phyloP scores from a whole-genome alignment of 129 eudicot genomes.

The Artemisia annua region DNA sequence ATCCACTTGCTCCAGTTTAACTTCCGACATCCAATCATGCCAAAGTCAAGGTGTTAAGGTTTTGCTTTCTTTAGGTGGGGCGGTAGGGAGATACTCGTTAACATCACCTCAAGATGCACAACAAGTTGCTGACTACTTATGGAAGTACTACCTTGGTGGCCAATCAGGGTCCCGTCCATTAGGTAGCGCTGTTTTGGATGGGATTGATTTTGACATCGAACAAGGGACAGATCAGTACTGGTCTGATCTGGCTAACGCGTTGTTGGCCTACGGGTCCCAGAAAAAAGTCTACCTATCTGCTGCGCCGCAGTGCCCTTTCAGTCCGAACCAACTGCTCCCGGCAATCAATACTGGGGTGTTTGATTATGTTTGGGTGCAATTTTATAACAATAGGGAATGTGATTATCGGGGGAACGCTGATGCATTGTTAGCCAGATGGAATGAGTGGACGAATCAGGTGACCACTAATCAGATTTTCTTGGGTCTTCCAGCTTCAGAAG shows the following conservation, averaged over 20 bases:
- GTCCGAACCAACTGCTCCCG: conserved; percentile 33
- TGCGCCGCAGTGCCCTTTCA: conserved; percentile 76
- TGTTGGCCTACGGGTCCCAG: conserved; percentile 30
- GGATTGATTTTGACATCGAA: conserved; percentile 75
- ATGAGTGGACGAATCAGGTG: conserved; percentile 44
- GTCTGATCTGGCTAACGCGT: conserved; percentile 50
- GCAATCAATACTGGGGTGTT: conserved; percentile 50
- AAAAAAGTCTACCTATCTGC: conserved; percentile 64
- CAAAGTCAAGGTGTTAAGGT: conserved; percentile 57
- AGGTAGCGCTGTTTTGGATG: conserved; percentile 65
- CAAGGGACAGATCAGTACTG: conserved; percentile 36
- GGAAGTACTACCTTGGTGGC: conserved; percentile 61
- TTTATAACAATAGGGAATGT: conserved; percentile 60
- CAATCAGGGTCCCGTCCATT: conserved; percentile 50
- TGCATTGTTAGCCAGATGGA: conserved; percentile 55
- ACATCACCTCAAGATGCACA: conserved; percentile 61
- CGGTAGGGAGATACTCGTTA: conserved; percentile 36
- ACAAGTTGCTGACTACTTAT: conserved; percentile 49
- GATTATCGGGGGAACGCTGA: conserved; percentile 39
- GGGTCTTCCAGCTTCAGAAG: conserved; percentile 81
- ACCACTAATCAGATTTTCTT: conserved; percentile 46
- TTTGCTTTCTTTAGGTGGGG: conserved; percentile 67
- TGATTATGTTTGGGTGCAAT: conserved; percentile 80
- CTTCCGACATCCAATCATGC: conserved; percentile 40
- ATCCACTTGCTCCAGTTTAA: conserved; percentile 33